A percentile compares a stretch with the other conserved stretches of the same genome.
Evolutionary conservation across 176 grass and related monocot genomes (phyloP).

Genomic region (Juncus effusus): DNA sequence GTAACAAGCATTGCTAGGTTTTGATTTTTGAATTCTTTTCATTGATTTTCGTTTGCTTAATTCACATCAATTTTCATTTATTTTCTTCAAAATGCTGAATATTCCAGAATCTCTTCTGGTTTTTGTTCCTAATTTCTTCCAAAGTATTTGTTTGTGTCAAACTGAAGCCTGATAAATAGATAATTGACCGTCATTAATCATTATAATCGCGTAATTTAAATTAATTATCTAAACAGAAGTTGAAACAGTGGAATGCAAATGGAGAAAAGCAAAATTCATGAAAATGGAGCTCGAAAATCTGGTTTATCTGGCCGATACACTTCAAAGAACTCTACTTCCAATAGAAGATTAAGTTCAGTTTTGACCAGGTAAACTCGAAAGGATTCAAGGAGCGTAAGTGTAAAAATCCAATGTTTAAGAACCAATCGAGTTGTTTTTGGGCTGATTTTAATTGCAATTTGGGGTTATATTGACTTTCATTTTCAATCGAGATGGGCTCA

Average conservation of each 20-base stretch:
- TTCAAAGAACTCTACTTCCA: slow-evolving; percentile 23
- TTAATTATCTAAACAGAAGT: neutral
- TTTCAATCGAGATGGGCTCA: slow-evolving; percentile 53
- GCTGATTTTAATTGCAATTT: slow-evolving; percentile 39
- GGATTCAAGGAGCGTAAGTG: slow-evolving; percentile 21
- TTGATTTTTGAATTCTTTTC: too few relatives aligned
- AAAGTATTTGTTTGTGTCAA: too few relatives aligned
- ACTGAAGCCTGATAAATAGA: too few relatives aligned
- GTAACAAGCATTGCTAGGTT: neutral
- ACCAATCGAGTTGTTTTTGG: slow-evolving; percentile 35
- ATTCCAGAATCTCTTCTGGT: neutral
- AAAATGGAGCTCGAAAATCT: slow-evolving; percentile 29
- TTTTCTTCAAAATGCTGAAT: neutral
- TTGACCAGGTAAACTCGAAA: slow-evolving; percentile 19
- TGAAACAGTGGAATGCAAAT: slow-evolving; percentile 20
- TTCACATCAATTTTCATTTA: slow-evolving; percentile 4
- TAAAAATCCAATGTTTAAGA: slow-evolving; percentile 22
- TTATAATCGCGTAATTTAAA: too few relatives aligned
- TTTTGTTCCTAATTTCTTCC: too few relatives aligned
- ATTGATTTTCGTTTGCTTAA: neutral
- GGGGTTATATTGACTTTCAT: slow-evolving; percentile 49
- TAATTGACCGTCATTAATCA: too few relatives aligned
- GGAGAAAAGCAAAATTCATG: slow-evolving; percentile 38
- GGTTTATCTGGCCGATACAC: slow-evolving; percentile 32
- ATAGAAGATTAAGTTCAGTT: slow-evolving; percentile 14